Percentiles rank a stretch among this genome's conserved stretches.
Conservation (phyloP, 108 stramenopile genomes). For the Hondaea fermentalgiana region DNA sequence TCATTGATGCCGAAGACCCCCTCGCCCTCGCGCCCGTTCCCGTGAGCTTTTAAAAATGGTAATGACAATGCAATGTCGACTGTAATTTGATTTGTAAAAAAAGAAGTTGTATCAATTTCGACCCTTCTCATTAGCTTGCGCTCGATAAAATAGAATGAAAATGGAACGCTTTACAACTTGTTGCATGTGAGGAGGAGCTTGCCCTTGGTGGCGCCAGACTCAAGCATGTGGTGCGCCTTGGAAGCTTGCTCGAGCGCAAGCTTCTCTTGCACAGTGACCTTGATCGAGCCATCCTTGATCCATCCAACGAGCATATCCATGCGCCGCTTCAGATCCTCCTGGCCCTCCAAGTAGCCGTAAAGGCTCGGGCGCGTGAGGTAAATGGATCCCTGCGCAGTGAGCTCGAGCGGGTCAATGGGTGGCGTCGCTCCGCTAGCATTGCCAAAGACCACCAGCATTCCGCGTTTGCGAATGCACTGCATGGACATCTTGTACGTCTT, state of each 20-base stretch:
- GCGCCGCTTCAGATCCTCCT: constrained; percentile 60
- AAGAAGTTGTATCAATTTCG: too few species aligned
- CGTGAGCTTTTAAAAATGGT: too few species aligned
- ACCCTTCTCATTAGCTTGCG: neutral
- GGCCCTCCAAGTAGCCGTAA: constrained; percentile 57
- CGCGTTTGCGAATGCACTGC: constrained; percentile 57
- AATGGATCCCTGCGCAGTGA: constrained; percentile 57
- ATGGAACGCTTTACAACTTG: neutral
- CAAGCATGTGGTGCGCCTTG: constrained; percentile 64
- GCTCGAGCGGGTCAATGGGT: constrained; percentile 61
- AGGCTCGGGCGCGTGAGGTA: constrained; percentile 72
- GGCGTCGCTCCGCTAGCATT: constrained; percentile 77
- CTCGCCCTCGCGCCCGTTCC: too few species aligned
- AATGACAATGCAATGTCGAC: too few species aligned
- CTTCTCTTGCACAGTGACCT: constrained; percentile 55
- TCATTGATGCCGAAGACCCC: neutral
- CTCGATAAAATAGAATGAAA: neutral
- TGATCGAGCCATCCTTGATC: constrained; percentile 61
- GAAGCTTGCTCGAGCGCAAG: constrained; percentile 59
- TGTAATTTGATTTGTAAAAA: too few species aligned
- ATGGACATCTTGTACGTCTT: constrained; percentile 68
- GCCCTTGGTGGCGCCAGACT: constrained; percentile 64
- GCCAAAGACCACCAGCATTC: constrained; percentile 71
- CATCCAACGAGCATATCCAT: constrained; percentile 63
- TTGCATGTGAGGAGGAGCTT: constrained; percentile 60